Evolutionary conservation across 495 filamentous ascomycete genomes (phyloP), one percentile per base, ranked within the genome.

Genomic region (Xylaria scruposa): DNA sequence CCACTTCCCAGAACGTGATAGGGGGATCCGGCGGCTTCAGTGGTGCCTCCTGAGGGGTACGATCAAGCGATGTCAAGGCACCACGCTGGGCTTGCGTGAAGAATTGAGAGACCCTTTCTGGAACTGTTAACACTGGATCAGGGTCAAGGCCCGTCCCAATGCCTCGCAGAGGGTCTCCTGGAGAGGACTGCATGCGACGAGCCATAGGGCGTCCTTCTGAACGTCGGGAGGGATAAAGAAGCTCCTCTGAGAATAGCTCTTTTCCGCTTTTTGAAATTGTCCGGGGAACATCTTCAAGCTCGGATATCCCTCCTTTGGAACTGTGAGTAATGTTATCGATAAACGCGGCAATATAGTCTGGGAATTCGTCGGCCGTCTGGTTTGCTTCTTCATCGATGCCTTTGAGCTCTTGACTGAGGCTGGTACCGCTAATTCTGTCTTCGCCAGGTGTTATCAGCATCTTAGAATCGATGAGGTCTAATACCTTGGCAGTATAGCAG

Each of bases 401-500:
- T 21, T 26, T 31, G 24, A 65, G 62, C n/a, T 65, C 7, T 47
- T 49, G 33, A 33, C 62, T 47, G 1, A 65, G 42, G 24, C 17
- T 31, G 10, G 62, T 17, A 17, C 62, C 62, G 29, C 24, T 65
- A 12, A 65, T 65, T 47, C 62, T 49, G 2, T 12, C 1, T 65
- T 65, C 62, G 1, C 62, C 62, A 33, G 62, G 62, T n/a, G 65
- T 49, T 17, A 77, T 54, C 13, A 79, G 71, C 77, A 79, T 79
- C 6, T 68, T 65, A n/a, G 36, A 47, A 44, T 75, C 73, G 15
- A 74, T 71, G 31, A 74, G 40, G 33, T 73, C 70, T 29, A 73
- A 58, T 2, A 75, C 44, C 33, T 49, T 46, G 6, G 74, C 40
- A 44, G 73, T 79, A 46, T 72, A 53, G 54, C 42, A 38, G 53